Percentiles rank a stretch among this genome's conserved stretches.
Conservation (phyloP, 2,329 filamentous ascomycete genomes). For the Cercospora beticola region DNA sequence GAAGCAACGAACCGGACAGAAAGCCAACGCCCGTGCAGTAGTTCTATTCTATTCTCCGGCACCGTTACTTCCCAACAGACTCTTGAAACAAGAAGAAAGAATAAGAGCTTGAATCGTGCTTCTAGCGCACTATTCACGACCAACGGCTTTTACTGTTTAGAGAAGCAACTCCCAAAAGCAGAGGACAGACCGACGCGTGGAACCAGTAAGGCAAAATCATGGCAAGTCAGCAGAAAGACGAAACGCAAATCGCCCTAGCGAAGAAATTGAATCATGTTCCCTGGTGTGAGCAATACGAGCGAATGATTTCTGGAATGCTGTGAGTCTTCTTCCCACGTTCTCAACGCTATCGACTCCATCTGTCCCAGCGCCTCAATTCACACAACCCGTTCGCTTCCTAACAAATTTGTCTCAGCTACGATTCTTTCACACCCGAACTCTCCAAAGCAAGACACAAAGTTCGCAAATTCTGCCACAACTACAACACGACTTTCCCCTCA, state of each 20-base stretch:
- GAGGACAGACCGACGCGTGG: background rate
- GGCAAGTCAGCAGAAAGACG: constrained; percentile 44
- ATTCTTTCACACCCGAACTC: constrained; percentile 52
- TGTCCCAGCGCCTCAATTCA: background rate
- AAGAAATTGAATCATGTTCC: constrained; percentile 53
- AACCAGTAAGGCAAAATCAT: constrained; percentile 6
- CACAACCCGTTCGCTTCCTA: background rate
- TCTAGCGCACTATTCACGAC: background rate
- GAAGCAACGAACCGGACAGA: background rate
- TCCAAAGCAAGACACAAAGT: constrained; percentile 54
- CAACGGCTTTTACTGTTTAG: background rate
- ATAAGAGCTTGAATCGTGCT: background rate
- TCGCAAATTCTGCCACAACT: constrained; percentile 57
- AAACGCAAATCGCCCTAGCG: constrained; percentile 47
- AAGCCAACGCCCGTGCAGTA: background rate
- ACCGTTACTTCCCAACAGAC: background rate
- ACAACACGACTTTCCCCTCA: constrained; percentile 57
- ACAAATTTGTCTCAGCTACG: constrained; percentile 36
- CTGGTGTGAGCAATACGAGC: constrained; percentile 62
- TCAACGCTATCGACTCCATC: background rate
- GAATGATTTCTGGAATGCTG: constrained; percentile 64
- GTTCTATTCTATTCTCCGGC: background rate
- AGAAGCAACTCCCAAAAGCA: background rate
- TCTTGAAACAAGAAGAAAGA: background rate
- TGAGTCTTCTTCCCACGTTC: constrained; percentile 30